phyloP scores from a whole-genome alignment of 2,329 filamentous ascomycete genomes.

The Pseudodiploospora longispora region DNA sequence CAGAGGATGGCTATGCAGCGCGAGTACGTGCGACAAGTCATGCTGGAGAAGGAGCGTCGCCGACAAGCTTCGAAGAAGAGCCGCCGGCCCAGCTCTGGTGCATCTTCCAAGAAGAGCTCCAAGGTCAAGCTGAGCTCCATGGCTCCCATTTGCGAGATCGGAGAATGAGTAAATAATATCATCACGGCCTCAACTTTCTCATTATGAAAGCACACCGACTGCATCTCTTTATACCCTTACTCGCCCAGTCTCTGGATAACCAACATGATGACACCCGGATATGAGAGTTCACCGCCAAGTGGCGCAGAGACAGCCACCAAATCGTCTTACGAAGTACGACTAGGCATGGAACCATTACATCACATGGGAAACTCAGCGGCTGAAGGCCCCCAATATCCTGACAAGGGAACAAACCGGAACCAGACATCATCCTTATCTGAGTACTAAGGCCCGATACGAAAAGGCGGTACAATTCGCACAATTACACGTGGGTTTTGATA shows the following conservation, averaged over 20 bases:
- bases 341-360: background rate
- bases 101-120: conserved; percentile 40
- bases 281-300: background rate
- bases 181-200: background rate
- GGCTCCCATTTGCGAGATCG: conserved; percentile 45
- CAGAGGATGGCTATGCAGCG: conserved; percentile 43
- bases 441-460: too few species aligned
- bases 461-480: too few species aligned
- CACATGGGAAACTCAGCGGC: too few species aligned
- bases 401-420: too few species aligned
- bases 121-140: conserved; percentile 42
- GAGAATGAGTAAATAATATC: conserved; percentile 8
- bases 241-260: background rate
- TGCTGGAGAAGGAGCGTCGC: conserved; percentile 48
- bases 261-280: background rate
- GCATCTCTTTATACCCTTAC: background rate
- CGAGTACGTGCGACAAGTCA: conserved; percentile 42
- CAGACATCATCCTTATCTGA: too few species aligned
- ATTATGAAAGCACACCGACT: background rate
- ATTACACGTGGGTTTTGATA: too few species aligned
- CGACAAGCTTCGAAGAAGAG: conserved; percentile 30
- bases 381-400: too few species aligned
- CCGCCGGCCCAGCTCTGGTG: conserved; percentile 28
- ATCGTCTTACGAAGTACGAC: background rate
- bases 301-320: background rate